These are phyloP conservation scores for Mycena rosella DNA, from an alignment of 768 basidiomycete genomes.

Conservation along the genomic window DNA sequence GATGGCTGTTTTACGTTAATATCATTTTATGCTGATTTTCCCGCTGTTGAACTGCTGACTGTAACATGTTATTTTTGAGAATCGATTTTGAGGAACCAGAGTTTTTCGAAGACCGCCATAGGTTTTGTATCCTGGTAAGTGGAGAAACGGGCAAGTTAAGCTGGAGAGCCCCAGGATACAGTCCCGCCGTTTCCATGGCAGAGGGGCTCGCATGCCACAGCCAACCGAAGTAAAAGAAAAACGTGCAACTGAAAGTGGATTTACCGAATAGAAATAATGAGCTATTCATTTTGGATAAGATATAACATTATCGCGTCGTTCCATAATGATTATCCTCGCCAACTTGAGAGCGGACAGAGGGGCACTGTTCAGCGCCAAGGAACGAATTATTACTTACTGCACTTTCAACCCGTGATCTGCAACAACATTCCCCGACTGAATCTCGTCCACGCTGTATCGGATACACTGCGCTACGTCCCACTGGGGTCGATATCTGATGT, in stretches of 20 bases:
- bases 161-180: too few species aligned
- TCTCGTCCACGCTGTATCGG: conserved; percentile 49
- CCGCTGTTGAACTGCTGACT: background rate
- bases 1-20: conserved; percentile 65
- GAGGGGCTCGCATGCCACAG: too few species aligned
- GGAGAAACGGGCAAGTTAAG: too few species aligned
- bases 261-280: too few species aligned
- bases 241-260: too few species aligned
- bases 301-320: too few species aligned
- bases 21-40: background rate
- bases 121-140: too few species aligned
- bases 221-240: too few species aligned
- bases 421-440: conserved; percentile 43
- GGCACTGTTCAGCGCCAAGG: conserved; percentile 42
- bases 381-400: background rate
- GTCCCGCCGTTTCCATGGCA: too few species aligned
- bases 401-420: conserved; percentile 40
- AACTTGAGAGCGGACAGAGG: conserved; percentile 49
- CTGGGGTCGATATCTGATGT: conserved; percentile 44
- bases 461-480: conserved; percentile 49
- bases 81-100: background rate
- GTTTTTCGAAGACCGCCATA: too few species aligned
- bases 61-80: background rate
- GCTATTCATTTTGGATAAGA: too few species aligned
- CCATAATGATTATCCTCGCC: too few species aligned